Conservation (phyloP, 495 filamentous ascomycete genomes). For the Astrothelium macrocarpum region DNA sequence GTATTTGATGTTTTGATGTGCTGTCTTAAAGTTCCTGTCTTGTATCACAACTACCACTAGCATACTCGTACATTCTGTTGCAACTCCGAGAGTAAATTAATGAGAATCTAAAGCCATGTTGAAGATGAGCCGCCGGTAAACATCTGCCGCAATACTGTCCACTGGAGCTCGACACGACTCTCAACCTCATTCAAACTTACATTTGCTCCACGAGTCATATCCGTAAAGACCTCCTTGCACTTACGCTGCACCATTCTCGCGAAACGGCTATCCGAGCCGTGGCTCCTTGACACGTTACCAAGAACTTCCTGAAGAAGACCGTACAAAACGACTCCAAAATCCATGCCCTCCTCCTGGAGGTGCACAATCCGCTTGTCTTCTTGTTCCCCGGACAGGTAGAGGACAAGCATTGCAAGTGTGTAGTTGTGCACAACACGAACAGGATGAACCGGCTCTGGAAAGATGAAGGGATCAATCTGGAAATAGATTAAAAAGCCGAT, state of each 20-base stretch:
- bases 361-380: slow-evolving; percentile 8
- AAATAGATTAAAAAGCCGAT: slow-evolving; percentile 16
- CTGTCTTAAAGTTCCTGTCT: no score
- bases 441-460: slow-evolving; percentile 27
- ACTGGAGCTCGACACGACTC: background rate
- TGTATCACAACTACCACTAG: no score
- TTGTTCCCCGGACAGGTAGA: slow-evolving; percentile 19
- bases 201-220: background rate
- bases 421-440: slow-evolving; percentile 31
- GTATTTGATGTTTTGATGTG: no score
- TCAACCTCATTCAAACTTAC: background rate
- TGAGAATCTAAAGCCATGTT: background rate
- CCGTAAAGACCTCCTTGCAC: slow-evolving; percentile 11
- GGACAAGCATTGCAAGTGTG: slow-evolving; percentile 26
- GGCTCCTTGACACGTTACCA: slow-evolving; percentile 23
- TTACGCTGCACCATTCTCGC: slow-evolving; percentile 24
- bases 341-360: slow-evolving; percentile 14
- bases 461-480: slow-evolving; percentile 27
- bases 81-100: no score
- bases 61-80: no score
- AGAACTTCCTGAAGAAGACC: slow-evolving; percentile 26
- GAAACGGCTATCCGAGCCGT: slow-evolving; percentile 27
- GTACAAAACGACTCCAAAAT: slow-evolving; percentile 24
- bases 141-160: slow-evolving; percentile 1
- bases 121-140: background rate